A percentile compares a stretch with the other conserved stretches of the same genome.
Conservation (phyloP, 805 yeast species). For the Yamadazyma nakazawae region DNA sequence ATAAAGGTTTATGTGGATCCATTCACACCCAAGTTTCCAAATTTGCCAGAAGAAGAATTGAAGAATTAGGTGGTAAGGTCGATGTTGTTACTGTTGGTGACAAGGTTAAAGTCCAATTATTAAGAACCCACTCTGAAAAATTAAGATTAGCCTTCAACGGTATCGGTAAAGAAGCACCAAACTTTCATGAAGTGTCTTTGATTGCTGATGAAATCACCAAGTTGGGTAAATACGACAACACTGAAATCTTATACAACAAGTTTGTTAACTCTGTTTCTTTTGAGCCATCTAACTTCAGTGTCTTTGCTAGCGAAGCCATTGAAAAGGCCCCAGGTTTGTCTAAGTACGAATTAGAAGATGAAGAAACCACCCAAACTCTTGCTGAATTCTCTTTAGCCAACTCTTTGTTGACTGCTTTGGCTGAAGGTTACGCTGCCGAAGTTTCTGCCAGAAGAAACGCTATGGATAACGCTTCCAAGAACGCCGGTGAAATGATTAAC, state of each 20-base stretch:
- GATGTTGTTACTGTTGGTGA: slow-evolving; percentile 92
- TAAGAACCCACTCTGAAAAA: slow-evolving; percentile 72
- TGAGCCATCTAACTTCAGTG: slow-evolving; percentile 71
- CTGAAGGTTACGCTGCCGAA: slow-evolving; percentile 98
- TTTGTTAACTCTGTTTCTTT: slow-evolving; percentile 86
- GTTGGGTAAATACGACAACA: slow-evolving; percentile 67
- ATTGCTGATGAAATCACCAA: slow-evolving; percentile 79
- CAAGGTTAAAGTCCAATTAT: slow-evolving; percentile 83
- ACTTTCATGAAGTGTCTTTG: slow-evolving; percentile 83
- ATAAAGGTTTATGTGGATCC: slow-evolving; percentile 98
- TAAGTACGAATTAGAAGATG: slow-evolving; percentile 72
- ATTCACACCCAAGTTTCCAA: slow-evolving; percentile 94
- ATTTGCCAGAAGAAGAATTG: slow-evolving; percentile 69
- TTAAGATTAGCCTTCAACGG: slow-evolving; percentile 80
- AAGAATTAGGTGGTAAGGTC: slow-evolving; percentile 56
- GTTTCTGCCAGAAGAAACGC: slow-evolving; percentile 98
- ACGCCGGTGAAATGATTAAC: slow-evolving; percentile 98
- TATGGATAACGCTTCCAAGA: slow-evolving; percentile 99
- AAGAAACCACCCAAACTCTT: slow-evolving; percentile 64
- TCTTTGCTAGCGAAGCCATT: slow-evolving; percentile 67
- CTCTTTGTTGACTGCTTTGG: slow-evolving; percentile 84
- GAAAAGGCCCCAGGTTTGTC: slow-evolving; percentile 82
- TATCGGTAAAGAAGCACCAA: slow-evolving; percentile 96
- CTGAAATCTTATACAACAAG: slow-evolving; percentile 83
- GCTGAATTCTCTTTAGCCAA: slow-evolving; percentile 89